Evolutionary conservation across 371 early-diverging fungal species (phyloP).

Genomic region (Capniomyces stellatus): DNA sequence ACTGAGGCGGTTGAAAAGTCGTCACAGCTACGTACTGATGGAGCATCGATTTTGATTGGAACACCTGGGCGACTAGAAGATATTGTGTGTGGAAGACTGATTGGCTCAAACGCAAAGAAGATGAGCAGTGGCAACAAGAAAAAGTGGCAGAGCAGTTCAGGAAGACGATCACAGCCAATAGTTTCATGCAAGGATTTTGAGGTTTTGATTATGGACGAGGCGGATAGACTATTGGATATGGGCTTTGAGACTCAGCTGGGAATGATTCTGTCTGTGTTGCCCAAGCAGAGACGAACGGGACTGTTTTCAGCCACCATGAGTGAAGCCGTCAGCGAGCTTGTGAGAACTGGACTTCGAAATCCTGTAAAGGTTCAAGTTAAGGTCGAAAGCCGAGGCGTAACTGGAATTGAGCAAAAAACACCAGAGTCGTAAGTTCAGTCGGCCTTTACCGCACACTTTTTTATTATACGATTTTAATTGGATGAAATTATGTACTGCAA

Average conservation of each 20-base stretch:
- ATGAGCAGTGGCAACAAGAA: conserved; percentile 14
- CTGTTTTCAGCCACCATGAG: conserved; percentile 97
- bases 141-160: conserved; percentile 20
- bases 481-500: no score
- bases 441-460: background rate
- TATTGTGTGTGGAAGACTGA: conserved; percentile 34
- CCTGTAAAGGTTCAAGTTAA: conserved; percentile 75
- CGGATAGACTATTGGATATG: conserved; percentile 84
- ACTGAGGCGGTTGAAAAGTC: conserved; percentile 17
- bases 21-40: conserved; percentile 26
- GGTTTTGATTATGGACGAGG: conserved; percentile 84
- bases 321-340: conserved; percentile 69
- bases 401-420: conserved; percentile 39
- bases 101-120: background rate
- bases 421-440: conserved; percentile 33
- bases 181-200: conserved; percentile 64
- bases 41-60: conserved; percentile 75
- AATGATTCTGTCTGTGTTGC: conserved; percentile 59
- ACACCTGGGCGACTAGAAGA: conserved; percentile 96
- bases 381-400: conserved; percentile 30
- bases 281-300: conserved; percentile 89
- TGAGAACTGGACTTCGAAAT: conserved; percentile 77
- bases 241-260: conserved; percentile 72
- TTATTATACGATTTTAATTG: no score
- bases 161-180: conserved; percentile 4